A percentile compares a stretch with the other conserved stretches of the same genome.
Evolutionary conservation across 2,329 filamentous ascomycete genomes (phyloP).

Genomic region (Phialemoniopsis sp.): DNA sequence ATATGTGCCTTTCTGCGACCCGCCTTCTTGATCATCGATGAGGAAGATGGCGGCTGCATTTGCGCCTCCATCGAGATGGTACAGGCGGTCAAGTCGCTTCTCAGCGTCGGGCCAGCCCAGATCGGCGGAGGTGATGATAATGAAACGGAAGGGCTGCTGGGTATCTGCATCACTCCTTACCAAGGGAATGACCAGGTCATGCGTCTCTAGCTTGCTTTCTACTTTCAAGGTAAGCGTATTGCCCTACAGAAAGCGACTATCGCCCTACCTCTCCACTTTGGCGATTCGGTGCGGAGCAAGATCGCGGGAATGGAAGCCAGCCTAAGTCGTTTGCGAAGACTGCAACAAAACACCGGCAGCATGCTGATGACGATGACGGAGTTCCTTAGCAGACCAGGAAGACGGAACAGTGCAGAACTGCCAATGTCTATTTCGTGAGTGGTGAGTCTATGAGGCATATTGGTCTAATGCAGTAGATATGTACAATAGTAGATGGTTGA

Average conservation of each 20-base stretch:
- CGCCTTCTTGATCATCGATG: constrained; percentile 17
- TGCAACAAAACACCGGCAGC: constrained; percentile 30
- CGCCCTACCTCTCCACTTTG: constrained; percentile 19
- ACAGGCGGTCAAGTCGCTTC: constrained; percentile 33
- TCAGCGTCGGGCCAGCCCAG: constrained; percentile 19
- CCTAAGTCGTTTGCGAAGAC: constrained; percentile 27
- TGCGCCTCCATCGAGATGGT: constrained; percentile 28
- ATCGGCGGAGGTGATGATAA: constrained; percentile 35
- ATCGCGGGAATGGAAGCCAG: constrained; percentile 26
- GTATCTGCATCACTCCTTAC: neutral
- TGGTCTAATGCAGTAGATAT: too few species aligned
- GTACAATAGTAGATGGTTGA: too few species aligned
- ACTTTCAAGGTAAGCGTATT: constrained; percentile 3
- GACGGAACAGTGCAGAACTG: too few species aligned
- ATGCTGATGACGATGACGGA: too few species aligned
- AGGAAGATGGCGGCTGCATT: constrained; percentile 41
- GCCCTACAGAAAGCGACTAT: too few species aligned
- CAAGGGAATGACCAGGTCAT: constrained; percentile 41
- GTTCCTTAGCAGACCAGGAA: too few species aligned
- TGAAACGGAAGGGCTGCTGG: constrained; percentile 22
- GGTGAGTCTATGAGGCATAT: too few species aligned
- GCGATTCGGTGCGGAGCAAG: constrained; percentile 15
- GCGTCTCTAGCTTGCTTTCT: constrained; percentile 36
- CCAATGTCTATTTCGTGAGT: too few species aligned
- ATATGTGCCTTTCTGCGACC: constrained; percentile 15